phyloP scores from a whole-genome alignment of 164 flowering plant genomes.

The Umbellularia californica region DNA sequence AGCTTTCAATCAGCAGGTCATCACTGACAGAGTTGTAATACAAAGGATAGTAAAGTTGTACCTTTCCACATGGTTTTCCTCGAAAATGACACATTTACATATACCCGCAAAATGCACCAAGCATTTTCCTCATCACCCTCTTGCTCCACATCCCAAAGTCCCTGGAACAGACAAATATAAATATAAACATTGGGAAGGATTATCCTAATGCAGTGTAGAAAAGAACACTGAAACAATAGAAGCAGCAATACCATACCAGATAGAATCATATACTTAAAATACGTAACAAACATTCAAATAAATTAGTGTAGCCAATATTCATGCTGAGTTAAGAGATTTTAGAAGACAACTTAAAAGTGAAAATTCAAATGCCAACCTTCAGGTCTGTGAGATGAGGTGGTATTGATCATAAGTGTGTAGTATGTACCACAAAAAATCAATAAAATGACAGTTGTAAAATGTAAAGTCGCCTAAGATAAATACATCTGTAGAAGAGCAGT shows the following conservation, averaged over 20 bases:
- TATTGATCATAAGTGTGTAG: not conserved
- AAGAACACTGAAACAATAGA: not conserved
- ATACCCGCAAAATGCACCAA: slow-evolving; percentile 57
- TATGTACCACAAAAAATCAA: not conserved
- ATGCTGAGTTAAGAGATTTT: not conserved
- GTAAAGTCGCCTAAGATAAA: not conserved
- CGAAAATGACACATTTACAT: slow-evolving; percentile 79
- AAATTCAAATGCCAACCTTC: not conserved
- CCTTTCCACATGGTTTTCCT: slow-evolving; percentile 91
- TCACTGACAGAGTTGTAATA: too few species aligned
- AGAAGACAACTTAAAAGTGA: not conserved
- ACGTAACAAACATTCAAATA: not conserved
- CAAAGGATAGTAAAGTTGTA: slow-evolving; percentile 13
- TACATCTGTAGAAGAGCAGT: not conserved
- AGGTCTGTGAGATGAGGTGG: not conserved
- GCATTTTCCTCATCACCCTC: slow-evolving; percentile 31
- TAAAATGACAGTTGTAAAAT: not conserved
- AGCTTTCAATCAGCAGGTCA: too few species aligned
- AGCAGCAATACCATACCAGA: not conserved
- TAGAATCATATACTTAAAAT: not conserved
- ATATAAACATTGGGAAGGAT: not conserved
- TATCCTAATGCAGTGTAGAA: not conserved
- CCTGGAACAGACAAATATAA: slow-evolving; percentile 37
- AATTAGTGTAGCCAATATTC: not conserved
- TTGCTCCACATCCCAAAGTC: slow-evolving; percentile 71